Evolutionary conservation across 2,329 filamentous ascomycete species (phyloP), one percentile per base, ranked within the genome.

Genomic region (Hypoxylon sp.): DNA sequence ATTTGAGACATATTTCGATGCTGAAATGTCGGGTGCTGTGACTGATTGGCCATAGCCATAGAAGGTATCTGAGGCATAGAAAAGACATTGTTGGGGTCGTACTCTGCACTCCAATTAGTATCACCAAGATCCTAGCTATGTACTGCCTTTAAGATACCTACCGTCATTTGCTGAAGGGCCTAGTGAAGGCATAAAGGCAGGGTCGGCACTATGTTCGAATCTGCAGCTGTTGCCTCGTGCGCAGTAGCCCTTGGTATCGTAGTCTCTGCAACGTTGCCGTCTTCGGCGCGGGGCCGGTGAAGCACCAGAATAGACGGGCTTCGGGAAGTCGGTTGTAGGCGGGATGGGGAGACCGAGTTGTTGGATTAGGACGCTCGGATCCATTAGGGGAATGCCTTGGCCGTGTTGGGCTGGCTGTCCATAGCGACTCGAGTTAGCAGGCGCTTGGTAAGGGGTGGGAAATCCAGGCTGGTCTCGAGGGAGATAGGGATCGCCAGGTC

Each of bases 221-320:
- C 79, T 81, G 73, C 90, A 93, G 18, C 80, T 82, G 65, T 79
- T 84, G 2, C 89, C 88, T 33, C 86, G 78, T 4, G 85, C 81
- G 69, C 90, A 93, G 67, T 83, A 91, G 0, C 90, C 90, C 65
- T 90, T 90, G 1, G 77, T 83, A 55, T 91, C 88, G 66, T 89
- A 92, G 71, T 91, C 87, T 55, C 83, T 80, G 69, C 90, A 93
- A 55, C 84, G 79, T 54, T 79, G 73, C 61, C 74, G 78, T 45
- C 72, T 76, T 54, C 75, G 75, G 33, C 69, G 70, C 35, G 70
- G 55, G 27, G 63, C 48, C 29, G 56, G 53, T 41, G 55, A 50
- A 46, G 53, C 55, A 42, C 58, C 67, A 13, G 66, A 70, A 48
- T 70, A 70, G 67, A 71, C 66, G 62, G 73, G 43, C 64, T 67